Evolutionary conservation across 768 basidiomycete genomes (phyloP), one percentile per base, ranked within the genome.

Genomic region (Lenzites betulinus): DNA sequence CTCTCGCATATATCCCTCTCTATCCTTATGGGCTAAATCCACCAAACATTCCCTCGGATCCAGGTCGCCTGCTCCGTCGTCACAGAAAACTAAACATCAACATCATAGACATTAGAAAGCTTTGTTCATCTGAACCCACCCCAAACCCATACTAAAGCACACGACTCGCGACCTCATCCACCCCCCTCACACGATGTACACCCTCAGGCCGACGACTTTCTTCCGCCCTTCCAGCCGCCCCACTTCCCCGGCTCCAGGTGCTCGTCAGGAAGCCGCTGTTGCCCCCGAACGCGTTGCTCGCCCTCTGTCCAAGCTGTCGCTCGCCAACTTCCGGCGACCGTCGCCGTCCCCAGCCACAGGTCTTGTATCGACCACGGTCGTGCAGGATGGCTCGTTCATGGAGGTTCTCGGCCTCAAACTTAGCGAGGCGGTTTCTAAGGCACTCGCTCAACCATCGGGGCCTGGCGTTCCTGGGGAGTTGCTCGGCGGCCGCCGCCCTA

Each of bases 371-470:
- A 44, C 60, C 38, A 77, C 83, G 8, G 80, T 87, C 33, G 74
- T 87, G 30, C 90, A 90, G 65, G 90, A 92, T 71, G 89, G 88
- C 57, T 89, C 89, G 13, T 93, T 92, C 73, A 78, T 92, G 54
- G 88, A 92, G 70, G 83, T 85, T 59, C 82, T 93, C 46, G 81
- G 86, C 65, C 77, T 92, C 56, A 91, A 88, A 69, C 77, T 93
- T 46, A 91, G 87, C 68, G 92, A 93, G 72, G 90, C 88, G 0
- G 89, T 91, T 15, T 88, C 89, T 55, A 90, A 83, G 74, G 87
- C 90, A 3, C 77, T 93, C 51, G 78, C 82, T 22, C 87, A 87
- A 64, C 88, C 90, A 15, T 67, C 78, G 2, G 84, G 86, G 26
- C 78, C 86, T 22, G 79, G 80, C 18, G 65, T 73, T 48, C 71